phyloP scores from a whole-genome alignment of 2,329 filamentous ascomycete species.

The Penicillium sp. region DNA sequence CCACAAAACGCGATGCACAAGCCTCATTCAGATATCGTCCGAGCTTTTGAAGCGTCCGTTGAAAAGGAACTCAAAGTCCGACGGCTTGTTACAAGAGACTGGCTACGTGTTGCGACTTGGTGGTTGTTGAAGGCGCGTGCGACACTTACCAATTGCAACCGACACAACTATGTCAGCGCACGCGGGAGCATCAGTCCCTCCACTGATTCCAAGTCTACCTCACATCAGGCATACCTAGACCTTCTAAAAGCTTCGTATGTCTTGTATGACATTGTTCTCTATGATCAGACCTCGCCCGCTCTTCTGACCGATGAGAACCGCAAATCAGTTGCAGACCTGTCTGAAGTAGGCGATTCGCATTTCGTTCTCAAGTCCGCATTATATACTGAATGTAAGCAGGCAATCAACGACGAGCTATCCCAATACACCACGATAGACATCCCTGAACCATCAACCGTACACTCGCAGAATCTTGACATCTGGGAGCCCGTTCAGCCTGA shows the following conservation, averaged over 20 bases:
- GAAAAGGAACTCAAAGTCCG: conserved; percentile 23
- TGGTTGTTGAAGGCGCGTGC: conserved; percentile 32
- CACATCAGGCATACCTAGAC: conserved; percentile 33
- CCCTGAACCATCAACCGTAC: conserved; percentile 23
- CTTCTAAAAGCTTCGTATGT: conserved; percentile 34
- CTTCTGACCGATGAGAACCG: conserved; percentile 30
- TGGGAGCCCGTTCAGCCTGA: conserved; percentile 33
- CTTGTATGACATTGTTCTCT: conserved; percentile 32
- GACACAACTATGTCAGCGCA: conserved; percentile 16
- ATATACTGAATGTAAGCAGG: conserved; percentile 10
- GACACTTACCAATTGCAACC: conserved; percentile 24
- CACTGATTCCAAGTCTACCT: conserved; percentile 17
- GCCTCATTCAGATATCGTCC: conserved; percentile 21
- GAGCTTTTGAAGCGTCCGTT: conserved; percentile 20
- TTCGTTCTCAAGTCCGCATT: neutral
- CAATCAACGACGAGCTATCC: conserved; percentile 28
- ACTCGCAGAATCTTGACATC: conserved; percentile 27
- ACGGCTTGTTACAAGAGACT: conserved; percentile 27
- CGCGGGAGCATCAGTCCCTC: conserved; percentile 28
- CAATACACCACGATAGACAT: conserved; percentile 28
- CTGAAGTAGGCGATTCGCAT: conserved; percentile 22
- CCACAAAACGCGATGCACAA: conserved; percentile 26
- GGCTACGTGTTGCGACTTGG: conserved; percentile 33
- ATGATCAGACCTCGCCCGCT: conserved; percentile 19
- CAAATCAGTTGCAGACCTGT: conserved; percentile 32